A percentile compares a stretch with the other conserved stretches of the same genome.
Conservation (phyloP, 371 early-diverging fungal genomes). For the Dichotomocladium elegans region DNA sequence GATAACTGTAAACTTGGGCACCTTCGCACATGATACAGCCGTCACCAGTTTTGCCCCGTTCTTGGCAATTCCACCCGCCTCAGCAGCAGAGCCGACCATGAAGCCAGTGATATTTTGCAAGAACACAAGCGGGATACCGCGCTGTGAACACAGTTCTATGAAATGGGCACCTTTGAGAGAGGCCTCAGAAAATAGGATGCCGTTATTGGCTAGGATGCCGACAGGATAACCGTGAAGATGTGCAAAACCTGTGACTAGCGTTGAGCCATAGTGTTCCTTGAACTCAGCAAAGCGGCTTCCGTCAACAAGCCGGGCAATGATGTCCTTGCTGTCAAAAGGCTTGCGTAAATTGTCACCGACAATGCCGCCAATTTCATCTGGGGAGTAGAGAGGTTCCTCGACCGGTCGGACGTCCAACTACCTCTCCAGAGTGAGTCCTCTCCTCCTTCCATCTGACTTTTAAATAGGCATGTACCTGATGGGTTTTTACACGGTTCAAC, state of each 20-base stretch:
- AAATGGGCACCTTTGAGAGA: conserved; percentile 98
- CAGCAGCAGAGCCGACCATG: conserved; percentile 97
- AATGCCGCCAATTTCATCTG: conserved; percentile 90
- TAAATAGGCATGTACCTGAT: too few species aligned
- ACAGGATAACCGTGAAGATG: conserved; percentile 92
- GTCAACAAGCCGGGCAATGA: conserved; percentile 96
- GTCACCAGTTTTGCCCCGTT: conserved; percentile 98
- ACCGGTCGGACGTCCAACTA: too few species aligned
- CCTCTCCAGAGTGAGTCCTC: too few species aligned
- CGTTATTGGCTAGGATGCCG: conserved; percentile 98
- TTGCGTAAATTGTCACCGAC: conserved; percentile 91
- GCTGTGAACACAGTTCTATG: conserved; percentile 92
- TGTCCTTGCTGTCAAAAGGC: conserved; percentile 90
- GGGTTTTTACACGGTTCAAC: conserved; percentile 76
- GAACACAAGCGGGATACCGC: conserved; percentile 92
- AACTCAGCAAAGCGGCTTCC: conserved; percentile 93
- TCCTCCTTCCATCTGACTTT: too few species aligned
- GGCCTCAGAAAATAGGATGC: conserved; percentile 94
- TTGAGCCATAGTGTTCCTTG: conserved; percentile 91
- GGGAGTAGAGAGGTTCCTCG: conserved; percentile 84
- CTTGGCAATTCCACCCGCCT: conserved; percentile 97
- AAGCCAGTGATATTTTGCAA: conserved; percentile 92
- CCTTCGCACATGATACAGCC: conserved; percentile 92
- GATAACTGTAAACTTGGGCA: conserved; percentile 94
- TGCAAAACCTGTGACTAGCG: conserved; percentile 93